Conservation (phyloP, 2,329 filamentous ascomycete genomes). For the Arthrobotrys entomopaga region DNA sequence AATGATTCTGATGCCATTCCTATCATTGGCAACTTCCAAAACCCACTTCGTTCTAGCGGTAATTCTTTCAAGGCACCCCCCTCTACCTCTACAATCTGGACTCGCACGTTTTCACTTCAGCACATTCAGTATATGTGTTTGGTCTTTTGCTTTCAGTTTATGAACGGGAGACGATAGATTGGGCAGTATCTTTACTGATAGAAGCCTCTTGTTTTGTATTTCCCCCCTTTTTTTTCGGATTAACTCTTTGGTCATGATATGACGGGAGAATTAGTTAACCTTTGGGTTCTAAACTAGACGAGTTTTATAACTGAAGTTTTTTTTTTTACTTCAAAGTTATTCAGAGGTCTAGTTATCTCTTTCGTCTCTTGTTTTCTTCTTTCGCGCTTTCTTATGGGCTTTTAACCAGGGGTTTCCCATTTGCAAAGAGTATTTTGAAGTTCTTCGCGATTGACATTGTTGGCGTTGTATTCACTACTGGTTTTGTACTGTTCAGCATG, state of each 20-base stretch:
- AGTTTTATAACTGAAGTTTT: conserved; percentile 1
- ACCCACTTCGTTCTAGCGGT: conserved; percentile 26
- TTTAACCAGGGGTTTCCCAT: too few species aligned
- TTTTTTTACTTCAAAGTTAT: too few species aligned
- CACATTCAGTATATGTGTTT: conserved; percentile 30
- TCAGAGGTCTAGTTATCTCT: too few species aligned
- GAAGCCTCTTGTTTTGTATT: not conserved
- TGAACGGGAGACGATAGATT: conserved; percentile 9
- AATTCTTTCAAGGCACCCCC: conserved; percentile 3
- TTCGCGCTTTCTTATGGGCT: too few species aligned
- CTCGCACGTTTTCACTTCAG: conserved; percentile 13
- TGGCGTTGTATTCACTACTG: too few species aligned
- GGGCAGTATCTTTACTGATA: conserved; percentile 3
- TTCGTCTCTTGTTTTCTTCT: too few species aligned
- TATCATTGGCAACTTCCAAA: conserved; percentile 15
- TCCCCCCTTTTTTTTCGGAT: not conserved
- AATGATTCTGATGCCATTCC: conserved; percentile 6
- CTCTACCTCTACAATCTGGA: conserved; percentile 1
- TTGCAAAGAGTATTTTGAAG: too few species aligned
- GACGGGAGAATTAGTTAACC: conserved; percentile 1
- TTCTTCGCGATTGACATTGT: too few species aligned
- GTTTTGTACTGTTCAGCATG: too few species aligned
- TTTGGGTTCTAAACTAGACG: conserved; percentile 1
- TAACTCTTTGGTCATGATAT: not conserved
- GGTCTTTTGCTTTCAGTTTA: conserved; percentile 13